phyloP scores from a whole-genome alignment of 768 basidiomycete genomes.

The Lactarius psammicola region DNA sequence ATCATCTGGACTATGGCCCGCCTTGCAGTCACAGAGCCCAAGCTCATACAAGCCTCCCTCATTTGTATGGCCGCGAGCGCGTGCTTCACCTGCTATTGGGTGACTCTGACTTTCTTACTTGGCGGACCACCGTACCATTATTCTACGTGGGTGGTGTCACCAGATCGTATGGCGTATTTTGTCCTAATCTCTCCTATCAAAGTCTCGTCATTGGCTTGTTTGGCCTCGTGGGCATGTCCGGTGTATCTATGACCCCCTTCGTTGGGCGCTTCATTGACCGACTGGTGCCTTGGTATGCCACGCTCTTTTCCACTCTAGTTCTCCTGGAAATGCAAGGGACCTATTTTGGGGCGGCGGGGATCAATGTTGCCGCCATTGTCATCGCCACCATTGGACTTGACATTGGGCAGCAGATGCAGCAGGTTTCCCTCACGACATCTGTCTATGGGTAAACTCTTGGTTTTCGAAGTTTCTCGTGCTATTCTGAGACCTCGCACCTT shows the following conservation, averaged over 20 bases:
- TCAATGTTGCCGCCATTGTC: conserved; percentile 38
- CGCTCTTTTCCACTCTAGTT: conserved; percentile 34
- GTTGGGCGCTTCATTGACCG: conserved; percentile 29
- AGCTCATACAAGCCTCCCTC: conserved; percentile 66
- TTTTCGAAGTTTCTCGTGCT: not conserved
- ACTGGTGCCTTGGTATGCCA: conserved; percentile 42
- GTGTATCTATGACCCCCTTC: conserved; percentile 30
- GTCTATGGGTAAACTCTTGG: conserved; percentile 7
- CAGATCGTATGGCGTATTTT: not conserved
- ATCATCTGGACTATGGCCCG: conserved; percentile 77
- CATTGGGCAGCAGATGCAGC: conserved; percentile 38
- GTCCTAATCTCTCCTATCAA: not conserved
- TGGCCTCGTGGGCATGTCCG: conserved; percentile 43
- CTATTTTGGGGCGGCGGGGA: conserved; percentile 36
- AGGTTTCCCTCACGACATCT: conserved; percentile 34
- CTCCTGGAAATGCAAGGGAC: conserved; percentile 31
- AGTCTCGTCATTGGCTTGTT: conserved; percentile 43
- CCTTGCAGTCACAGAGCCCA: conserved; percentile 73
- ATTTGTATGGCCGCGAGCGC: conserved; percentile 60
- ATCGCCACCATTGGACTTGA: conserved; percentile 38
- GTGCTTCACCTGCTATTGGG: conserved; percentile 49
- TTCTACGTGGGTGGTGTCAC: conserved; percentile 51
- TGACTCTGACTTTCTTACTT: conserved; percentile 76
- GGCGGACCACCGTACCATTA: conserved; percentile 74
- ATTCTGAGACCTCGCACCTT: not conserved